Base-by-base conservation (phyloP, 805 yeast genomes). In the Wickerhamiella bombiphila region DNA sequence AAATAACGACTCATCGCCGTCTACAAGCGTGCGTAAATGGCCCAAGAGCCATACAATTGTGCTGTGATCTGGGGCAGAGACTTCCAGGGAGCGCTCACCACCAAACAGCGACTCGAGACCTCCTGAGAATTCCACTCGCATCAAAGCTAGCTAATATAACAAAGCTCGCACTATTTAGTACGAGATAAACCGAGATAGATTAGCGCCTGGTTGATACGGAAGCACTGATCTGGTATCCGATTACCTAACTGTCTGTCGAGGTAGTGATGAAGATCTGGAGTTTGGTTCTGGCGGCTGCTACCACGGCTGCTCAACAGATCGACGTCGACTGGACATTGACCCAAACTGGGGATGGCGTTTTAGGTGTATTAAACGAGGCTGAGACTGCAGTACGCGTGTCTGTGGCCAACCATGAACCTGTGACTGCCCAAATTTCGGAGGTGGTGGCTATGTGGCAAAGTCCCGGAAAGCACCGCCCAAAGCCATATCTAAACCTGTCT, bases 31-130 rank as follows among this genome's bases (percentile, higher is more conserved):
- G 5, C 70, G 64, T 29, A 85, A 69, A 36, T 66, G 62, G 9
- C 63, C 58, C 14, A 83, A 64, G 39, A 83, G 62, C 49, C 76
- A 76, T 38, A 63, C 62, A 3, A 61, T 49, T 2, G 58, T 55
- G 6, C 49, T 64, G 44, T 59, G 51, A 48, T 60, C 47, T 1
- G 66, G 64, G 2, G 73, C 54, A 2, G 53, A 52, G 15, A 80
- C 57, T 39, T 69, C 66, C 39, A 74, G 68, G 36, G 68, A 63
- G 42, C 78, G 66, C 31, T 70, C 63, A 26, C 72, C 70, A 28
- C 66, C 68, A 42, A 88, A 82, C 1, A 81, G 72, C 31, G 73
- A 76, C 52, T 88, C 96, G 19, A 86, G 63, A 0, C 97, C 97
- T 5, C 96, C 96, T 22, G 59, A 47, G 43, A 58, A 56, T 38